Evolutionary conservation across 306 rosid genomes (phyloP), one percentile per base, ranked within the genome.

Genomic region (Oxytropis ochrocephala): DNA sequence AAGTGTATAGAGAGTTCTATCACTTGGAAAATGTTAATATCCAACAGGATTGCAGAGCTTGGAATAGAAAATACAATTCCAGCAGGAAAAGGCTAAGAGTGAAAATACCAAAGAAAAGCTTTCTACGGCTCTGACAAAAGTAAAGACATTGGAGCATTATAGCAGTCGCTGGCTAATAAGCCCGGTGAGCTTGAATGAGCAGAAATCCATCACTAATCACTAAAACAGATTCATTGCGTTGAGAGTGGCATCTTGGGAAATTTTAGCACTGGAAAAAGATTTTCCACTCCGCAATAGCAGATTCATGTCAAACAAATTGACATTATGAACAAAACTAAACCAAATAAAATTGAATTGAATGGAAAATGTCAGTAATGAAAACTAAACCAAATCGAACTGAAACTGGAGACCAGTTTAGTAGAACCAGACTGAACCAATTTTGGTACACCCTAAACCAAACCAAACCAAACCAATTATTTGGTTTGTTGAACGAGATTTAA

Each of bases 131-230:
- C 88, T 82, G 75, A 81, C 86, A 46, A 87, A 87, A 75, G 94
- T 91, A 48, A 87, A 90, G 75, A 87, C 85, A 9, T 71, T 90
- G 79, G 88, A 84, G 64, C 87, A 7, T 75, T 85, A 77, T 79
- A 85, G 63, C 83, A 83, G 17, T 60, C 82, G 56, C 55, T 85
- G 58, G 86, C 85, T 46, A 88, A 87, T 36, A 85, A 75, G 52
- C 63, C 69, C 30, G 75, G 71, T 47, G 85, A 83, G 84, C 82
- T 85, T 42, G 83, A 61, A 70, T 35, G 72, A 83, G 78, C 69
- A 48, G 57, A 47, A 64, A 11, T 65, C 14, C 8, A 17, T 65
- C 29, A 46, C 17, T 27, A 16, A 4, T 65, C 29, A 64, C 17
- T 27, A 32, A 7, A 27, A 13, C 43, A 30, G n/a, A 29, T 19